A percentile compares a stretch with the other conserved stretches of the same genome.
These are phyloP conservation scores for Xylariales sp. DNA, from an alignment of 2,329 filamentous ascomycete genomes.

Conservation along the genomic window DNA sequence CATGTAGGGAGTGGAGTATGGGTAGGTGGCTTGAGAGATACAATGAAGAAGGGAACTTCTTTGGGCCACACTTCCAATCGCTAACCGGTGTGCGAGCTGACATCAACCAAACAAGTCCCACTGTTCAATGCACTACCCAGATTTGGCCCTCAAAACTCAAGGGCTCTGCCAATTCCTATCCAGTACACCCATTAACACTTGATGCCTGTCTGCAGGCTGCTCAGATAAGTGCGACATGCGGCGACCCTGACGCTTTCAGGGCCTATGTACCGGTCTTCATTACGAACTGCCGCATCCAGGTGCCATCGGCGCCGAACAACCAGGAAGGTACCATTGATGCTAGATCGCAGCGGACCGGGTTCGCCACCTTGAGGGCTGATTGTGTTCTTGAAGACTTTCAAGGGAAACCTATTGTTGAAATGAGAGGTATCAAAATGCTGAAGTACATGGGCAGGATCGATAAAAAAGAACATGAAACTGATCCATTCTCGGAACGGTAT, in stretches of 20 bases:
- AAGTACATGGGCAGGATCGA: background rate
- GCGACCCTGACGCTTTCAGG: background rate
- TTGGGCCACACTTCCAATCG: conserved; percentile 34
- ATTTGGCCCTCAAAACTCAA: too few relatives aligned
- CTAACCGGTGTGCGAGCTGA: conserved; percentile 10
- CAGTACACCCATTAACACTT: conserved; percentile 27
- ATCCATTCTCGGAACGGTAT: background rate
- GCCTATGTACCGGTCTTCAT: conserved; percentile 24
- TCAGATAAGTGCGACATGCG: conserved; percentile 9
- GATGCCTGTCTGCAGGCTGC: conserved; percentile 26
- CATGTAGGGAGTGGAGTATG: background rate
- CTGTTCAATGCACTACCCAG: background rate
- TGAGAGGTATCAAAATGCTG: background rate
- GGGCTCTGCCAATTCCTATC: background rate
- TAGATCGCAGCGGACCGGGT: background rate
- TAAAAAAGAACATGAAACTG: background rate
- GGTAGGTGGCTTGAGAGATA: conserved; percentile 35
- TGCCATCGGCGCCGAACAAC: background rate
- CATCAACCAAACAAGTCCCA: background rate
- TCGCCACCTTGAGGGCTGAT: background rate
- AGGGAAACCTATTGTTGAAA: background rate
- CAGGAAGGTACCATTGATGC: background rate
- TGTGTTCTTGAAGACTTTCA: background rate
- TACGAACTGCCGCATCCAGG: background rate
- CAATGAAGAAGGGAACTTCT: conserved; percentile 29